Percentiles rank a stretch among this genome's conserved stretches.
These are phyloP conservation scores for Zygosaccharomyces bisporus DNA, from an alignment of 805 yeast species.

Conservation along the genomic window DNA sequence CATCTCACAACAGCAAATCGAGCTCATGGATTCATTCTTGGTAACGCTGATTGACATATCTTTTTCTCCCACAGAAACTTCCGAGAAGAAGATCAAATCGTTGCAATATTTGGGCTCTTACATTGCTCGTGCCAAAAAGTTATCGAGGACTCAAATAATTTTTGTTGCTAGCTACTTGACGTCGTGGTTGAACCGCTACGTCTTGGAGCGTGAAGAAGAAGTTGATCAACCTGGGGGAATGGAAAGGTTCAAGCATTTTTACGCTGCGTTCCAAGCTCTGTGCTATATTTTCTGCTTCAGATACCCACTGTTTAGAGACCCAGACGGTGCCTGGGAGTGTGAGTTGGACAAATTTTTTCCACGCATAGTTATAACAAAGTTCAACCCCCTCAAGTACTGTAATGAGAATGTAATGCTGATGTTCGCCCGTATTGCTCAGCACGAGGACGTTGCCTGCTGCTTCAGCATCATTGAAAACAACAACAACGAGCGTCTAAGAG, in stretches of 20 bases:
- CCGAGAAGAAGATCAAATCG: constrained; percentile 78
- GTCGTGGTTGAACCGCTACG: constrained; percentile 79
- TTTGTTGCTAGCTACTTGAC: constrained; percentile 79
- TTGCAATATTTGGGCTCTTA: constrained; percentile 89
- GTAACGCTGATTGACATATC: constrained; percentile 81
- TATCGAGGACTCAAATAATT: constrained; percentile 67
- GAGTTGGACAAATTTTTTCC: constrained; percentile 83
- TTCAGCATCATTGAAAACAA: constrained; percentile 90
- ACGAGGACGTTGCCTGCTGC: constrained; percentile 86
- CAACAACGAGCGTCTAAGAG: constrained; percentile 48
- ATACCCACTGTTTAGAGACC: constrained; percentile 52
- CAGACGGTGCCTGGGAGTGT: constrained; percentile 63
- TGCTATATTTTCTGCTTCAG: constrained; percentile 91
- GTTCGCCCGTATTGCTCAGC: constrained; percentile 89
- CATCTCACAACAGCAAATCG: constrained; percentile 75
- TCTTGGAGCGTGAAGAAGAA: constrained; percentile 81
- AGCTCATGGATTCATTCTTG: constrained; percentile 78
- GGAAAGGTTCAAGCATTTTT: constrained; percentile 86
- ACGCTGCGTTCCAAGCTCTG: constrained; percentile 86
- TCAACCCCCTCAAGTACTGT: constrained; percentile 90
- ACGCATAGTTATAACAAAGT: constrained; percentile 76
- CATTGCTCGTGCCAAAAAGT: constrained; percentile 76
- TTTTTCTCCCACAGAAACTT: constrained; percentile 61
- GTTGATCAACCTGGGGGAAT: constrained; percentile 66
- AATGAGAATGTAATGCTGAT: constrained; percentile 90